Conservation (phyloP, 495 filamentous ascomycete species). For the Usnea hakonensis region DNA sequence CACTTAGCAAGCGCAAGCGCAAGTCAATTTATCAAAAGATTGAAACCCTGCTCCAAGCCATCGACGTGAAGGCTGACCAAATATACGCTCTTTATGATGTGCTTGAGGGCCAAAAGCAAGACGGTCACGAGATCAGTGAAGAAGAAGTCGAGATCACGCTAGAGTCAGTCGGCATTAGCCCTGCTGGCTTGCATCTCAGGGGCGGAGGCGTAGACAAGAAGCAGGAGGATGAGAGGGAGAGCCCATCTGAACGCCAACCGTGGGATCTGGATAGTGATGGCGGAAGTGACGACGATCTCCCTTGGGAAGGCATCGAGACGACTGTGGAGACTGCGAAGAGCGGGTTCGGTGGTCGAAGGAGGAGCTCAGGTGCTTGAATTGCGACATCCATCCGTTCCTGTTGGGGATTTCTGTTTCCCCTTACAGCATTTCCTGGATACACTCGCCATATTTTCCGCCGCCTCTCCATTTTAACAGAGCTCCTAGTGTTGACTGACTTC, state of each 20-base stretch:
- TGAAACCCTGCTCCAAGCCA: conserved; percentile 51
- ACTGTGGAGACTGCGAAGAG: conserved; percentile 38
- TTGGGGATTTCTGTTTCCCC: background rate
- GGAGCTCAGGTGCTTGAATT: conserved; percentile 5
- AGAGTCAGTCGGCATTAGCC: conserved; percentile 47
- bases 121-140: conserved; percentile 56
- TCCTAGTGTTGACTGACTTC: conserved; percentile 21
- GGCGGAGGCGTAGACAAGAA: conserved; percentile 9
- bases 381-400: background rate
- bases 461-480: conserved; percentile 1
- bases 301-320: conserved; percentile 49
- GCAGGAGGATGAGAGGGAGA: conserved; percentile 1
- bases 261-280: conserved; percentile 23
- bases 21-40: conserved; percentile 58
- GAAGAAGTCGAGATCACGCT: conserved; percentile 64
- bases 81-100: conserved; percentile 88
- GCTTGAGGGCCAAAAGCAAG: conserved; percentile 68
- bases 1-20: conserved; percentile 59
- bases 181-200: conserved; percentile 4
- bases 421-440: background rate
- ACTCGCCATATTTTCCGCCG: background rate
- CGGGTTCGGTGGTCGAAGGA: conserved; percentile 7
- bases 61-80: conserved; percentile 77
- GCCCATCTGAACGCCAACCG: conserved; percentile 8
- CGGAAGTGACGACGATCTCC: conserved; percentile 32